Evolutionary conservation across 1,284 basidiomycete genomes (phyloP), one percentile per base, ranked within the genome.

Genomic region (Pseudomicrostroma phylloplanum): DNA sequence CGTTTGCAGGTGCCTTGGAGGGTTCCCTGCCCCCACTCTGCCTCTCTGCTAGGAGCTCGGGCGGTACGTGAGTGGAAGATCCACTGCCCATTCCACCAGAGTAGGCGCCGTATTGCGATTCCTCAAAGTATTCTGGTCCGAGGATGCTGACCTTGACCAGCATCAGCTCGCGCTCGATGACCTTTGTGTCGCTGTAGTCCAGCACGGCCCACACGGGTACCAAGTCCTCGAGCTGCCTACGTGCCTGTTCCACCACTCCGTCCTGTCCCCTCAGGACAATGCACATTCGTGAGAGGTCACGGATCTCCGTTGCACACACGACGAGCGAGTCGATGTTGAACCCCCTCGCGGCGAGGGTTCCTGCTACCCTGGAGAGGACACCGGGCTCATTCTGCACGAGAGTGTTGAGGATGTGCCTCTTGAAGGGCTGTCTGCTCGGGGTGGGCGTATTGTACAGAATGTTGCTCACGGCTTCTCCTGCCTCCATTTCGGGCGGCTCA

Each of bases 371-470:
- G 23, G 94, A 96, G 21, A 99, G 85, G 19, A 99, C 96, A 80
- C 96, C 96, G 1, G 96, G 96, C 82, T 99, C 96, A 80, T 99
- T 97, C 82, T 99, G 96, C 7, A 99, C 96, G 65, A 99, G 87
- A 81, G 93, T 97, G 83, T 98, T 98, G 69, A 99, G 85, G 64
- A 94, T 87, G 79, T 98, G 96, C 79, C 91, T 90, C 85, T 96
- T 96, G 82, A 88, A 96, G 1, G 93, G 93, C 80, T 96, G 90
- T 60, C 88, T 81, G 78, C 88, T 91, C 1, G 92, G 92, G 19
- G 92, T 89, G 7, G 92, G 92, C 7, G 93, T 96, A 80, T 96
- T 96, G 74, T 79, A 79, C 17, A 80, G 67, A 60, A 81, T 79
- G 66, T 80, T 80, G 66, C 73, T 74, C 9, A 80, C 78, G 12